A percentile compares a stretch with the other conserved stretches of the same genome.
Conservation (phyloP, 805 yeast species). For the Saccharomycopsis malanga region DNA sequence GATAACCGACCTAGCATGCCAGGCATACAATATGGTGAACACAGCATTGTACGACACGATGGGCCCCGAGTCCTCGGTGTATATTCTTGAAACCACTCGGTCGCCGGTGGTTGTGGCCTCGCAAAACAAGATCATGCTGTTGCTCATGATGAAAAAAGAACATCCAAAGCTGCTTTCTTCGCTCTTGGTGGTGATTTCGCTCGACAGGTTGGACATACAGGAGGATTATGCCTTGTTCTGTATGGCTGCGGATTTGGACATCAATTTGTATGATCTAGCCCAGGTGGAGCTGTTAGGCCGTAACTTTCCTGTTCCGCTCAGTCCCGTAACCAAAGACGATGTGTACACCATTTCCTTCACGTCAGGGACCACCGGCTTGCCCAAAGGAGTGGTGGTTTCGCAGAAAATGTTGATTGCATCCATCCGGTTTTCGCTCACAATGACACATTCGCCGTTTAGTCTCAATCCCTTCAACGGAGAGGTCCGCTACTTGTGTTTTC, state of each 20-base stretch:
- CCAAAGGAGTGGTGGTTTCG: constrained; percentile 58
- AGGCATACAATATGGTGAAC: constrained; percentile 46
- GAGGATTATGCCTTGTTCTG: constrained; percentile 26
- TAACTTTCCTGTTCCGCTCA: constrained; percentile 33
- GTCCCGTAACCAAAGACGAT: constrained; percentile 46
- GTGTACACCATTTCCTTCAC: constrained; percentile 62
- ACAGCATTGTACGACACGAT: constrained; percentile 52
- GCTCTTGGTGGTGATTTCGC: constrained; percentile 39
- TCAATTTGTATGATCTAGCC: constrained; percentile 26
- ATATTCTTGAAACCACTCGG: constrained; percentile 54
- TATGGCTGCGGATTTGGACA: constrained; percentile 24
- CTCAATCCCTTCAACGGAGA: background rate
- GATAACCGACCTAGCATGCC: constrained; percentile 61
- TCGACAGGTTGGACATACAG: constrained; percentile 34
- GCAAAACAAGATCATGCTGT: constrained; percentile 34
- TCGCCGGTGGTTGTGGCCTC: constrained; percentile 48
- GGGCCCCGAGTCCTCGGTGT: constrained; percentile 54
- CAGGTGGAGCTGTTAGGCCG: constrained; percentile 28
- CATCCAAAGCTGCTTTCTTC: constrained; percentile 28
- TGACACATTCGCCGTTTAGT: no score
- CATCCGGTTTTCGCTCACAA: constrained; percentile 27
- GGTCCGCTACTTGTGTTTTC: constrained; percentile 29
- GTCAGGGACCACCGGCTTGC: constrained; percentile 70
- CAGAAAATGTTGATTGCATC: constrained; percentile 40
- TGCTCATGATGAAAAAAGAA: constrained; percentile 35